Conservation (phyloP, 2,329 filamentous ascomycete genomes). For the Diaporthe caulivora region DNA sequence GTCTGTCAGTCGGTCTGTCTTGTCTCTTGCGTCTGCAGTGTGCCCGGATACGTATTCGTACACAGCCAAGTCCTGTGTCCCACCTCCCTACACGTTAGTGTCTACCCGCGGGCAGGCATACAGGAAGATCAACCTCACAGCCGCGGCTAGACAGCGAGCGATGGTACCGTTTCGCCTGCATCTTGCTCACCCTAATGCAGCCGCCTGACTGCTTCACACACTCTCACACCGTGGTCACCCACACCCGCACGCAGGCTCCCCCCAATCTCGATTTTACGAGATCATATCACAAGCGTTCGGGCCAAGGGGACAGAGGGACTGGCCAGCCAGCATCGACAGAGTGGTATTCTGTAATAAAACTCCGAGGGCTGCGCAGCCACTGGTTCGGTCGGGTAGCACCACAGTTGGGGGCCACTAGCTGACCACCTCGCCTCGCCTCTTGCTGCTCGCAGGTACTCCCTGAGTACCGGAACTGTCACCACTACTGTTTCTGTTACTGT, state of each 20-base stretch:
- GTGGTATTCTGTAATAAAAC: slow-evolving; percentile 27
- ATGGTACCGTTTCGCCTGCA: slow-evolving; percentile 20
- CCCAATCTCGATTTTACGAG: slow-evolving; percentile 22
- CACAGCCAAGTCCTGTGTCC: slow-evolving; percentile 18
- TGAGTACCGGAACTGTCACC: slow-evolving; percentile 9
- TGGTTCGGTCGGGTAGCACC: slow-evolving; percentile 31
- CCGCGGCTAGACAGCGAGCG: slow-evolving; percentile 18
- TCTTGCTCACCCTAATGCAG: slow-evolving; percentile 26
- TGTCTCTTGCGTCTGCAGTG: background rate
- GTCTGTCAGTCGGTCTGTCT: background rate
- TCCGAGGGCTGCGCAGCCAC: slow-evolving; percentile 23
- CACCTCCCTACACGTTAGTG: background rate
- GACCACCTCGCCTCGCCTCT: background rate
- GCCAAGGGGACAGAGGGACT: slow-evolving; percentile 29
- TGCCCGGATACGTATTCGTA: background rate
- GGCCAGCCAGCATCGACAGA: slow-evolving; percentile 4
- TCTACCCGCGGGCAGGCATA: slow-evolving; percentile 4
- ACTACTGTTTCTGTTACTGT: background rate
- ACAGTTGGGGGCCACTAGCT: slow-evolving; percentile 21
- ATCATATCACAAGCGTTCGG: slow-evolving; percentile 24
- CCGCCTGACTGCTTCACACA: slow-evolving; percentile 23
- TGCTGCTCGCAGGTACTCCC: background rate
- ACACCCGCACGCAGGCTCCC: slow-evolving; percentile 13
- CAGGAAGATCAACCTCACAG: slow-evolving; percentile 7
- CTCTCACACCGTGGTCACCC: background rate